phyloP scores from a whole-genome alignment of 2,329 filamentous ascomycete species.

The Penicillium italicum region DNA sequence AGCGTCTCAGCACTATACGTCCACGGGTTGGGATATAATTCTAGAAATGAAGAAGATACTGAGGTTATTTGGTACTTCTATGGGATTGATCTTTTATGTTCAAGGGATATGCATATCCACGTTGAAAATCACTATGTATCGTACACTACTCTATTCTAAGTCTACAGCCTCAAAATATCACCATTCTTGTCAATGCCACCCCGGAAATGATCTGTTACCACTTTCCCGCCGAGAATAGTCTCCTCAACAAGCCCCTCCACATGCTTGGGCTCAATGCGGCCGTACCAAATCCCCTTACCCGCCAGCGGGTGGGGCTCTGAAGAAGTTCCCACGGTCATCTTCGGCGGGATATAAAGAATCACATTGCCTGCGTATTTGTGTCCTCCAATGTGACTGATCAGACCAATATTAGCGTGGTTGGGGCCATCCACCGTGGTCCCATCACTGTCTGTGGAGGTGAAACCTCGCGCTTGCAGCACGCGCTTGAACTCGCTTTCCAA shows the following conservation, averaged over 20 bases:
- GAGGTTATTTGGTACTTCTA: background rate
- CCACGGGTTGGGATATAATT: background rate
- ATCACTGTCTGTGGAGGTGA: conserved; percentile 20
- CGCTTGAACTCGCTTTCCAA: conserved; percentile 66
- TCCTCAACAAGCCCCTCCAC: conserved; percentile 85
- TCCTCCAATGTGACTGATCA: conserved; percentile 80
- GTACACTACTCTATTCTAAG: background rate
- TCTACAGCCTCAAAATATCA: conserved; percentile 62
- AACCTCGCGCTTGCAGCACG: conserved; percentile 32
- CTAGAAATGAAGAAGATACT: background rate
- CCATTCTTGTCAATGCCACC: conserved; percentile 78
- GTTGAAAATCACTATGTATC: background rate
- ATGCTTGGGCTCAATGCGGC: conserved; percentile 75
- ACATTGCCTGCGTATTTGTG: conserved; percentile 96
- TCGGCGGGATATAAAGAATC: conserved; percentile 66
- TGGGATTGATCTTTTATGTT: background rate
- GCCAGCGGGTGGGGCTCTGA: conserved; percentile 35
- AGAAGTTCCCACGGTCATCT: conserved; percentile 24
- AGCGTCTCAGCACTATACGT: conserved; percentile 11
- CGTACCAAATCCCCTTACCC: conserved; percentile 70
- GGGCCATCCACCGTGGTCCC: conserved; percentile 27
- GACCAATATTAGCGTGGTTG: conserved; percentile 39
- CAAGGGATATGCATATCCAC: background rate
- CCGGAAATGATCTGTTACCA: conserved; percentile 75
- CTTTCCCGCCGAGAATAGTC: conserved; percentile 81